phyloP scores from a whole-genome alignment of 2,329 filamentous ascomycete genomes.

The Curvularia eragrostidis region DNA sequence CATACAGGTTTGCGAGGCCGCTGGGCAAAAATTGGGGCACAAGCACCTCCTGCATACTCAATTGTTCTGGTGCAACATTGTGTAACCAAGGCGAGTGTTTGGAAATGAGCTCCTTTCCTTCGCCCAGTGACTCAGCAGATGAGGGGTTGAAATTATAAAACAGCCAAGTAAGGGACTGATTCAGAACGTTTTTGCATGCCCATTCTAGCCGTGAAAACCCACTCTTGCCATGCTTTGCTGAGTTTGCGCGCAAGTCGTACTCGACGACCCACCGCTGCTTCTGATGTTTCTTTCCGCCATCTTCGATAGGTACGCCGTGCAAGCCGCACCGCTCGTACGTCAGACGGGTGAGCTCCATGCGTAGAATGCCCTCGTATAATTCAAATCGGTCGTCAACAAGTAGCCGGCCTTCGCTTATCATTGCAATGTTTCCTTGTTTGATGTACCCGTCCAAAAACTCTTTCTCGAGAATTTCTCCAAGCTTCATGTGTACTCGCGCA shows the following conservation, averaged over 20 bases:
- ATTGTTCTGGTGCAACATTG: conserved; percentile 31
- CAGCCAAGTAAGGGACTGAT: conserved; percentile 73
- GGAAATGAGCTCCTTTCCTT: conserved; percentile 35
- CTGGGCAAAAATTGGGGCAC: conserved; percentile 38
- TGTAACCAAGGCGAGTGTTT: conserved; percentile 44
- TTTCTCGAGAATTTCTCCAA: conserved; percentile 73
- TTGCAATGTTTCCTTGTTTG: conserved; percentile 78
- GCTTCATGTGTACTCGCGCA: conserved; percentile 72
- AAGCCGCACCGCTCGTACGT: conserved; percentile 84
- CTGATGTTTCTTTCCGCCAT: conserved; percentile 65
- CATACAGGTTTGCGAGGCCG: conserved; percentile 49
- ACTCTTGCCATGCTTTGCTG: conserved; percentile 84
- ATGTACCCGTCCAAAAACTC: conserved; percentile 86
- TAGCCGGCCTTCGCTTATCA: conserved; percentile 80
- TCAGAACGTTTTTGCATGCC: conserved; percentile 80
- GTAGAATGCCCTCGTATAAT: conserved; percentile 72
- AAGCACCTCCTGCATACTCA: conserved; percentile 29
- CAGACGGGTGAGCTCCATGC: conserved; percentile 79
- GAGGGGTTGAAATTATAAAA: conserved; percentile 67
- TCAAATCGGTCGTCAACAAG: conserved; percentile 76
- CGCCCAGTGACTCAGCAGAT: conserved; percentile 30
- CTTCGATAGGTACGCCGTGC: conserved; percentile 69
- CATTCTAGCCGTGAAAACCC: conserved; percentile 79
- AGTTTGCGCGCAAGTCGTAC: conserved; percentile 73
- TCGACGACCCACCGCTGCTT: conserved; percentile 82